These are phyloP conservation scores for Dacryopinax spathularia DNA, from an alignment of 768 basidiomycete genomes.

Conservation along the genomic window DNA sequence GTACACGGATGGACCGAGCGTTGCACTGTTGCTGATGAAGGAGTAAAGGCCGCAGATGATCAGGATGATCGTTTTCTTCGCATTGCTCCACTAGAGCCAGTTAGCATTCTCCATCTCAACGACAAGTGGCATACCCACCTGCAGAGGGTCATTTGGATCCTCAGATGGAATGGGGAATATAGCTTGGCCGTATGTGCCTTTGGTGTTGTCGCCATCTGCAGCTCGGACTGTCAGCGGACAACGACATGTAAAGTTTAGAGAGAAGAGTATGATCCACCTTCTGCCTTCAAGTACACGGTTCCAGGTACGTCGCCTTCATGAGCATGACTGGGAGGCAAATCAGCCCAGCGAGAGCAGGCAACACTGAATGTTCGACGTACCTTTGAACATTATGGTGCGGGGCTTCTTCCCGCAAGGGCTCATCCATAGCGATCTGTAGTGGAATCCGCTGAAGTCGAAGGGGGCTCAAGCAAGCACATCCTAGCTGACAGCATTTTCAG, in stretches of 20 bases:
- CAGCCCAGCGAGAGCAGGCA: not conserved
- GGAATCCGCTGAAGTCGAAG: not conserved
- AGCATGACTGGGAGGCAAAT: not conserved
- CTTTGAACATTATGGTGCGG: not conserved
- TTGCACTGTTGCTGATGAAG: slow-evolving; percentile 4
- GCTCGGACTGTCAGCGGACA: not conserved
- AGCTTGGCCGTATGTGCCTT: slow-evolving; percentile 5
- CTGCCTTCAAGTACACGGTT: slow-evolving; percentile 6
- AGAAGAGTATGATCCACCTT: not conserved
- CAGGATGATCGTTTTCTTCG: slow-evolving; percentile 6
- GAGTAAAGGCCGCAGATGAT: slow-evolving; percentile 7
- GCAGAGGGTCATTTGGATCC: slow-evolving; percentile 8
- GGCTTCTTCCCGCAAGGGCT: not conserved
- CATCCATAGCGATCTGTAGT: not conserved
- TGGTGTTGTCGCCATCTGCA: slow-evolving; percentile 7
- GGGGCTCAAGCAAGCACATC: too few relatives aligned
- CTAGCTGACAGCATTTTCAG: not conserved
- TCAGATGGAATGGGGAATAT: slow-evolving; percentile 6
- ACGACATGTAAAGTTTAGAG: not conserved
- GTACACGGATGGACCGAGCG: slow-evolving; percentile 5
- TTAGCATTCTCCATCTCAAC: not conserved
- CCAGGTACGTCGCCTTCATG: slow-evolving; percentile 9
- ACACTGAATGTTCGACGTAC: not conserved
- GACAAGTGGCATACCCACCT: not conserved
- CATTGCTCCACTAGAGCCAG: slow-evolving; percentile 1